Base-by-base conservation (phyloP, 1,139 yeast species). In the Ogataea hybrid region DNA sequence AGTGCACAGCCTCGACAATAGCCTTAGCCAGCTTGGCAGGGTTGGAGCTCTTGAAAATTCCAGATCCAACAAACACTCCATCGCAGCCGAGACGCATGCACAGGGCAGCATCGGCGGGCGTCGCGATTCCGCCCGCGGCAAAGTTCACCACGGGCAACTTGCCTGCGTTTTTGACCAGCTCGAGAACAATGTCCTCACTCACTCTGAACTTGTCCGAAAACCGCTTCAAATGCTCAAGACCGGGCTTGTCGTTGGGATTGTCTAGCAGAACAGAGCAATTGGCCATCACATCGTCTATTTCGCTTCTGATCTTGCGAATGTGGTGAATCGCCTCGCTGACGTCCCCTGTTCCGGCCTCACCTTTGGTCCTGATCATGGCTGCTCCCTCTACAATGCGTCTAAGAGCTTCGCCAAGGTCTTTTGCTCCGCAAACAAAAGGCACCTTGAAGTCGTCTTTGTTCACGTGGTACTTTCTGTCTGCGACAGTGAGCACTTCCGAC, bases 21-120 rank as follows among this genome's bases (percentile, higher is more conserved):
- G 94, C 89, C 56, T 69, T 75, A 33, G 95, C 95, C 57, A 86
- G 73, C 62, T 77, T 75, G 58, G 75, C 87, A 3, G 94, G 94
- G 65, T 85, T 77, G 49, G 75, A 71, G 35, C 87, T 79, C 63
- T 81, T 81, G 76, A 86, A 86, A 52, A 86, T 86, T 35, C 95
- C 95, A 7, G 89, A 81, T n/a, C 95, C 95, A 31, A 86, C 95
- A 59, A 86, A 86, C 29, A 86, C 89, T 51, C 95, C 95, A 59
- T 86, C 95, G 62, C 89, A 84, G n/a, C 95, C 95, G 56, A 85
- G 71, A 65, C 85, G 90, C 95, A 86, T 85, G 65, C 88, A 81
- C 52, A 86, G 69, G 9, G 95, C 95, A 32, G 95, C 95, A 63
- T 86, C 95, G 2, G 92, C 82, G 22, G 95, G 95, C 9, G 95